Evolutionary conservation across 148 eudicot species (phyloP).

Genomic region (Persicaria maculosa): DNA sequence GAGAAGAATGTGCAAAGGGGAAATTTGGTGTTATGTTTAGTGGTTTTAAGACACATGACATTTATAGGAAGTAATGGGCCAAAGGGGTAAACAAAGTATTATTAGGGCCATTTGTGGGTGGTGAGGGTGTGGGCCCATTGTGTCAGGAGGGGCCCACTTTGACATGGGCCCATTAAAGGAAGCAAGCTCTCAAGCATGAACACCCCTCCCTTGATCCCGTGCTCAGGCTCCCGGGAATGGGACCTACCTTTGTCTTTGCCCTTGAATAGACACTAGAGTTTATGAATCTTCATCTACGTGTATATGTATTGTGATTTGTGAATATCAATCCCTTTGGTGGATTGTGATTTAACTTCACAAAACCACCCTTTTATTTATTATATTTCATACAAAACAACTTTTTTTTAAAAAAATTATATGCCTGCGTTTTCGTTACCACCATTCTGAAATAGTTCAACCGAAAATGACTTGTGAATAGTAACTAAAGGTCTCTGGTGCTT

Average conservation of each 20-base stretch:
- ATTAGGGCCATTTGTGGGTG: constrained; percentile 5
- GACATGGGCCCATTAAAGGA: background rate
- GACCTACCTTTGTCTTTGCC: background rate
- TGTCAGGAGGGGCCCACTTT: background rate
- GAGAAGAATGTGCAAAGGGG: background rate
- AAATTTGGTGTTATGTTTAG: background rate
- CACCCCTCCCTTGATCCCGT: constrained; percentile 8
- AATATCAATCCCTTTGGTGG: no score
- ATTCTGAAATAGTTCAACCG: no score
- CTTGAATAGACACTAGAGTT: background rate
- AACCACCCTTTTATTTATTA: no score
- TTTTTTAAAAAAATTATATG: no score
- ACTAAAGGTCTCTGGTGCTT: no score
- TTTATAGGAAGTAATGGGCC: constrained; percentile 1
- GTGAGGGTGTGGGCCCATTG: constrained; percentile 9
- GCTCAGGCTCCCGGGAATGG: background rate
- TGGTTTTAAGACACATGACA: background rate
- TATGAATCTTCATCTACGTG: constrained; percentile 1
- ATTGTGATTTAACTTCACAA: no score
- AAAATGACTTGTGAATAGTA: no score
- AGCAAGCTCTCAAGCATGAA: background rate
- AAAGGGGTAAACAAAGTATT: background rate
- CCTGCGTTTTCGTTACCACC: no score
- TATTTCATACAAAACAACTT: no score
- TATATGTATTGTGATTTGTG: no score